phyloP scores from a whole-genome alignment of 176 grass and related monocot species.

The barley (Hordeum vulgare) region MorexV3_pseudomolecules_assembly NC_058518.1:221348533-221349032 shows the following conservation, averaged over 20 bases:
- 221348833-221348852: not conserved
- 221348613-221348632: not conserved
- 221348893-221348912: not conserved
- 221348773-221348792: not conserved
- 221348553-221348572: constrained; percentile 1
- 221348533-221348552: not conserved
- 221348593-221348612: constrained; percentile 6
- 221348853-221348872: not conserved
- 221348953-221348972: not conserved
- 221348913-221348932: not conserved
- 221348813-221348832: not conserved
- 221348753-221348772: not conserved
- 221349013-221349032: constrained; percentile 24
- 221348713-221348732: not conserved
- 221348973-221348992: not conserved
- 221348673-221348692: not conserved
- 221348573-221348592: not conserved
- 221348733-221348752: not conserved
- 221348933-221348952: not conserved
- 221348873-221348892: not conserved
- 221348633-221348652: not conserved
- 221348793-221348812: not conserved
- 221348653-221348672: not conserved
- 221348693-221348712: not conserved
- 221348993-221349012: not conserved